These are phyloP conservation scores for Aureobasidium sp. DNA, from an alignment of 2,329 filamentous ascomycete genomes.

Conservation along the genomic window DNA sequence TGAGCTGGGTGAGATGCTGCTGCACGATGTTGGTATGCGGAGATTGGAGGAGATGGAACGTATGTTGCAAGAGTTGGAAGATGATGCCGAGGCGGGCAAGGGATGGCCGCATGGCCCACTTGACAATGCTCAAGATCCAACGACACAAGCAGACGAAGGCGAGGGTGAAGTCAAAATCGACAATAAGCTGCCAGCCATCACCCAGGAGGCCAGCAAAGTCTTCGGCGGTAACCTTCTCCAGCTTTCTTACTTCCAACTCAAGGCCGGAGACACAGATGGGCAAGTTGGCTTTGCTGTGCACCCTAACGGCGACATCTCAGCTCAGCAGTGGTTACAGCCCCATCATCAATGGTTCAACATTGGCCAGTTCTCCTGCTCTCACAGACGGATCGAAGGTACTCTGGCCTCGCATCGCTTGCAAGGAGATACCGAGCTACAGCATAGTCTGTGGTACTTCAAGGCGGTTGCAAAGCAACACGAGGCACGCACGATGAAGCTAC, in stretches of 20 bases:
- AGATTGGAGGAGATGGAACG: background rate
- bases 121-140: background rate
- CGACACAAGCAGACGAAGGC: background rate
- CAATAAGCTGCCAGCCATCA: constrained; percentile 23
- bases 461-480: constrained; percentile 33
- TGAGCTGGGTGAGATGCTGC: no score
- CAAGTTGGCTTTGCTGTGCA: constrained; percentile 39
- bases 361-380: constrained; percentile 34
- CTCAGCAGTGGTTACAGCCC: constrained; percentile 36
- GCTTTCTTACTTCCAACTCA: constrained; percentile 29
- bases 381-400: constrained; percentile 35
- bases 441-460: constrained; percentile 35
- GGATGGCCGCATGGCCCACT: background rate
- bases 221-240: constrained; percentile 35
- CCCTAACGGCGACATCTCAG: constrained; percentile 39
- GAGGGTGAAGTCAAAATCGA: constrained; percentile 19
- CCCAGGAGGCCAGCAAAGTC: constrained; percentile 27
- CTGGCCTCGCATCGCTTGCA: constrained; percentile 32
- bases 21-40: background rate
- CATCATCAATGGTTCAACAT: constrained; percentile 38
- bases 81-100: background rate
- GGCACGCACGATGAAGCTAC: constrained; percentile 20
- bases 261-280: constrained; percentile 29
- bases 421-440: constrained; percentile 26
- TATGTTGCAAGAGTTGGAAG: background rate